Base-by-base conservation (phyloP, 495 filamentous ascomycete species). In the Parathielavia appendiculata region DNA sequence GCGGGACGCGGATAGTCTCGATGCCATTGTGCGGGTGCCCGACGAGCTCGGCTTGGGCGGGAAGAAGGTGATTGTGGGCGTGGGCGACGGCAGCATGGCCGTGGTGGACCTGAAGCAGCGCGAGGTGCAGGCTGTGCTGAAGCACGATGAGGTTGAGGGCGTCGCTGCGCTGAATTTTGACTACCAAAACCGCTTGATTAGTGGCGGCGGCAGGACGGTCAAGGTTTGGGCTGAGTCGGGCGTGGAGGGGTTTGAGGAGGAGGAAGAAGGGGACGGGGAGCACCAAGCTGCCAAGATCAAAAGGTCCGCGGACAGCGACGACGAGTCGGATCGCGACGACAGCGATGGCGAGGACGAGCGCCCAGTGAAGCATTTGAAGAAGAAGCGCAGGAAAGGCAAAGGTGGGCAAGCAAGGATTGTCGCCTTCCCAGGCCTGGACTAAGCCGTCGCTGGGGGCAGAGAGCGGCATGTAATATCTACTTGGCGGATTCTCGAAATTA, bases 121-220 rank as follows among this genome's bases (percentile, higher is more conserved):
- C 45, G 76, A 78, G 47, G 70, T 78, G 12, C 55, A 66, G 54
- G 49, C 58, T 2, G 71, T 76, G 48, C 70, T 91, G 44, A 77
- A 78, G 68, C 91, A 96, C 71, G 87, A 95, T 67, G 91, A 95
- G 59, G 72, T 91, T 17, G 91, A 95, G 65, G 85, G 85, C 17
- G 89, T 95, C 14, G 80, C 91, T 10, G 83, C 81, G 12, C 62
- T 97, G 14, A 86, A 82, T 19, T 95, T 95, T 62, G 91, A 95
- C 71, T 86, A 86, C 47, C 83, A 85, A 47, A 87, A 90, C 51
- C 80, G 91, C 50, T 82, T 97, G 81, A 87, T 96, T 51, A 91
- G 85, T 69, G 91, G 89, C 39, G 91, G 91, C 52, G 91, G 91
- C 4, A 79, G 80, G 64, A 78, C 83, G 0, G 79, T 97, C 61